Base-by-base conservation (phyloP, 75 land plant species). In the Pseudotsuga menziesii region DNA sequence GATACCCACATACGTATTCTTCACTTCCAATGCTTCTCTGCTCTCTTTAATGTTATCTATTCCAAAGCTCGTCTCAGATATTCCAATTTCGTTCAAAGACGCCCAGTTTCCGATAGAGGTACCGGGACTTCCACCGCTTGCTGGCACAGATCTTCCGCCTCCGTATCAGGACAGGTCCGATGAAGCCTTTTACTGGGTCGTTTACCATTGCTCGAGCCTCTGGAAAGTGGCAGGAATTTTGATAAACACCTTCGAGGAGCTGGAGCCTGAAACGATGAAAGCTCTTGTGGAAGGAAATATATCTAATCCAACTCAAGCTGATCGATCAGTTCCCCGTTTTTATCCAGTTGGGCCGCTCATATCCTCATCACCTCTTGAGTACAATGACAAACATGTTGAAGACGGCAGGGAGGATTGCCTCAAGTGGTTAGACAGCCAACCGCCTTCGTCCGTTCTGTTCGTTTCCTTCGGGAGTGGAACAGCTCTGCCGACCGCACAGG, bases 81-180 rank as follows among this genome's bases (percentile, higher is more conserved):
- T n/a, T n/a, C 23, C n/a, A 7, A 23, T 60, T 60, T 22, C 11
- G 8, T 60, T 7, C 23, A 60, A 60, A 8, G 62, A 60, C n/a
- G 25, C 15, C 75, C 32, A 44, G 0, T 5, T 44, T 8, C 82
- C 82, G n/a, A 13, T 86, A 27, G 25, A 48, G n/a, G 56, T 86
- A 0, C 88, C 82, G 2, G 88, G 88, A 3, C 80, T 84, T 57
- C 73, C 81, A 2, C 85, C 88, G 32, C 0, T 86, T 14, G 57
- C 36, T 11, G 88, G 80, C n/a, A 44, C 20, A 2, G 88, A 86
- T 23, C 27, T 86, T 2, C 59, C 61, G 2, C 66, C 82, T 19
- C 80, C 75, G 41, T 1, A 72, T 39, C 82, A 78, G 16, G 75
- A 86, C 67, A 75, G 77, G 20, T 44, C 61, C 13, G 74, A 71